A percentile compares a stretch with the other conserved stretches of the same genome.
Conservation (phyloP, 2,329 filamentous ascomycete genomes). For the Cladosporium oxysporum region DNA sequence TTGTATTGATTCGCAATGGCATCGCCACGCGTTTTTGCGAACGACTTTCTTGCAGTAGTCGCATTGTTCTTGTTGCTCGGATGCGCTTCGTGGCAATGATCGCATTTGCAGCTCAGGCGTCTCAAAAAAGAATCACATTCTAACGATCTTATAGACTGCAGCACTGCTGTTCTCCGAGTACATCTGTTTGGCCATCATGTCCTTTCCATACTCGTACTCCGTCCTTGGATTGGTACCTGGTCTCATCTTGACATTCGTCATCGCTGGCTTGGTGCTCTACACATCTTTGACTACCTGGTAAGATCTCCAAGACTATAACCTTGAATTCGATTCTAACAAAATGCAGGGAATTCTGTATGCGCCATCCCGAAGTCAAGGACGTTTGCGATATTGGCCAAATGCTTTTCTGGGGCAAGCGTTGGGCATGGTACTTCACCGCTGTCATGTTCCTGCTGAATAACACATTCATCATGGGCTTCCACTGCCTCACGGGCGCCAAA, state of each 20-base stretch:
- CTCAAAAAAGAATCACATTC: not conserved
- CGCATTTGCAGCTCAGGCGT: not conserved
- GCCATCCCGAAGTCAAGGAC: conserved; percentile 87
- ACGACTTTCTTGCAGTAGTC: not conserved
- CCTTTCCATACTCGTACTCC: conserved; percentile 91
- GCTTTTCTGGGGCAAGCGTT: conserved; percentile 82
- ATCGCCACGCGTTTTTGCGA: not conserved
- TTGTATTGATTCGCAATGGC: not conserved
- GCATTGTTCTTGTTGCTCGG: not conserved
- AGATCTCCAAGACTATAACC: conserved; percentile 24
- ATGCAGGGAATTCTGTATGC: conserved; percentile 82
- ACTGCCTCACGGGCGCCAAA: conserved; percentile 80
- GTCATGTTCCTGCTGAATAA: conserved; percentile 94
- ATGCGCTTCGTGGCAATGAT: not conserved
- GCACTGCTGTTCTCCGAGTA: conserved; percentile 92
- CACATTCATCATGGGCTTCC: conserved; percentile 80
- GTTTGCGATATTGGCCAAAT: conserved; percentile 96
- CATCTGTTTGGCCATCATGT: conserved; percentile 92
- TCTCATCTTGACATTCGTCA: conserved; percentile 76
- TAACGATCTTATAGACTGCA: conserved; percentile 63
- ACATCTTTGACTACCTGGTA: conserved; percentile 70
- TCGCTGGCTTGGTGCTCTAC: conserved; percentile 79
- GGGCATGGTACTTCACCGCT: conserved; percentile 68
- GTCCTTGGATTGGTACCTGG: conserved; percentile 83
- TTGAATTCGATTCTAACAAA: conserved; percentile 31